Conservation (phyloP, 1,139 yeast genomes). For the Pichia sp. region DNA sequence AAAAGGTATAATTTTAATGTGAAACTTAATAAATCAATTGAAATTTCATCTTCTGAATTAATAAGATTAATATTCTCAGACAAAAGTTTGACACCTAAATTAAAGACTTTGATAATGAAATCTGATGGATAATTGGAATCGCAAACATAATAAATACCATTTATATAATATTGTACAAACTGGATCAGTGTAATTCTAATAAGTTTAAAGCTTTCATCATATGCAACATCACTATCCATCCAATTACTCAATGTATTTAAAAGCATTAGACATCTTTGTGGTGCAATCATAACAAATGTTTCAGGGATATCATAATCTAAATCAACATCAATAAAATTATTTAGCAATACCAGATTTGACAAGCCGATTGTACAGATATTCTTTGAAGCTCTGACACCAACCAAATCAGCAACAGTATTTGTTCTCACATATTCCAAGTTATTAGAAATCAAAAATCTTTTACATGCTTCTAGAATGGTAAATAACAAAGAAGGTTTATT, state of each 20-base stretch:
- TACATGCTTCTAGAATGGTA: conserved; percentile 34
- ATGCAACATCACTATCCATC: conserved; percentile 58
- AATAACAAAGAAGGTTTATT: conserved; percentile 36
- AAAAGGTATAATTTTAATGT: conserved; percentile 41
- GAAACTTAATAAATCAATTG: conserved; percentile 38
- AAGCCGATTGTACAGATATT: conserved; percentile 41
- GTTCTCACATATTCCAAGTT: conserved; percentile 51
- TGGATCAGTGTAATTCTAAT: conserved; percentile 48
- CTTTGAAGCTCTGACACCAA: conserved; percentile 41
- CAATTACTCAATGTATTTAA: conserved; percentile 46
- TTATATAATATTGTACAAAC: conserved; percentile 34
- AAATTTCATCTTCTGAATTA: conserved; percentile 16
- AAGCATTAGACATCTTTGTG: conserved; percentile 57
- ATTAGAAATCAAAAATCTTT: conserved; percentile 33
- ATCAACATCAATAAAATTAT: conserved; percentile 39
- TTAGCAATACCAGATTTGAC: conserved; percentile 43
- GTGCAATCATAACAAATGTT: conserved; percentile 39
- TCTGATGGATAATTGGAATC: conserved; percentile 29
- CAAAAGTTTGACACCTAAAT: conserved; percentile 36
- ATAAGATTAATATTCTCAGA: conserved; percentile 48
- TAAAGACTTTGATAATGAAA: conserved; percentile 29
- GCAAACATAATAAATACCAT: conserved; percentile 22
- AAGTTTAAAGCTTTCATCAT: conserved; percentile 46
- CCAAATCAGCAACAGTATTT: conserved; percentile 55
- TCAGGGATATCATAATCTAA: conserved; percentile 24